Evolutionary conservation across 768 basidiomycete species (phyloP), one percentile per base, ranked within the genome.

Genomic region (Leccinum aurantiacum): DNA sequence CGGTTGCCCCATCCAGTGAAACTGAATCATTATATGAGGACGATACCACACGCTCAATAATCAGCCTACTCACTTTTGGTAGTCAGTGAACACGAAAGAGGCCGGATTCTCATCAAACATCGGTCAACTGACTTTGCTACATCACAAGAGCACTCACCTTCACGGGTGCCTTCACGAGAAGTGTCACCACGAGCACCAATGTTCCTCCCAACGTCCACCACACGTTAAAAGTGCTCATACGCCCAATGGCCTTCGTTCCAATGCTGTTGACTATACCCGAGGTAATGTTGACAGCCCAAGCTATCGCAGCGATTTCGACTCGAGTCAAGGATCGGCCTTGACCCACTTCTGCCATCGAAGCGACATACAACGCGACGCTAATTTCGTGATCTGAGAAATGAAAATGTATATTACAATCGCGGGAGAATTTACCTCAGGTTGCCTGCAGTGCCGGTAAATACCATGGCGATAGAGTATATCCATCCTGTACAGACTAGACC

Each of bases 191-290:
- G n/a, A 85, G 75, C 31, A 84, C 80, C 19, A 84, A 69, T 0
- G 84, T 85, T 14, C 83, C 84, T 27, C 82, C 82, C 1, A 85
- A 72, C 13, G 83, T 86, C 84, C 83, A 85, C 83, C 83, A 85
- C 27, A 85, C 73, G 60, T 80, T 82, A 69, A 84, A 80, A 15
- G 77, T 70, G 60, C 83, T 83, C 80, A 84, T 80, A 3, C 77
- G 74, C 1, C 82, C 83, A 31, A 85, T 82, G 4, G 80, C 83
- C 61, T 81, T 82, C 24, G 84, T 84, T 2, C 84, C 84, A 19
- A 82, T 64, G 2, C 80, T 84, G 65, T 85, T 85, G 59, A 85
- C 71, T 51, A 83, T 69, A 0, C 84, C 84, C 14, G 81, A 84
- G 6, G 74, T 67, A 22, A 86, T 78, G 64, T 85, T 84, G 47